Percentiles rank a stretch among this genome's conserved stretches.
These are phyloP conservation scores for Medicago lupulina DNA, from an alignment of 306 rosid species.

Conservation along the genomic window DNA sequence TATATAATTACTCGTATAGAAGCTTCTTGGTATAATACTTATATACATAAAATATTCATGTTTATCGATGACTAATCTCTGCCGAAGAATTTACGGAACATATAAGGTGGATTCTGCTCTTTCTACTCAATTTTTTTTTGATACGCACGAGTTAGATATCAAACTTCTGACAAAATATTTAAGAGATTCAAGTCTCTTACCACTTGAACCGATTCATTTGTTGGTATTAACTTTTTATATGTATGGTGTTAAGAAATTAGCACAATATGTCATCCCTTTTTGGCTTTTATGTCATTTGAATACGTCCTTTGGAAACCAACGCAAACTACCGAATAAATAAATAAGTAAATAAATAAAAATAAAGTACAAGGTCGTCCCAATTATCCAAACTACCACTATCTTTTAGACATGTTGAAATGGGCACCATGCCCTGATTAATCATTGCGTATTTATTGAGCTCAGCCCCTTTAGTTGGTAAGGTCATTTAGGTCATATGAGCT, in stretches of 20 bases:
- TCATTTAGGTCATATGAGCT: slow-evolving; percentile 26
- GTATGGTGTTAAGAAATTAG: slow-evolving; percentile 18
- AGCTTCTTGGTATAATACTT: not conserved
- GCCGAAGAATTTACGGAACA: too few relatives aligned
- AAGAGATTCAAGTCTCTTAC: too few relatives aligned
- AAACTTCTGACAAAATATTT: too few relatives aligned
- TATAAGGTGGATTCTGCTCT: too few relatives aligned
- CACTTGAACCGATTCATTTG: too few relatives aligned
- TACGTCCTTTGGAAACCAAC: slow-evolving; percentile 62
- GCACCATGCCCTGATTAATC: slow-evolving; percentile 55
- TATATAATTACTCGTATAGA: not conserved
- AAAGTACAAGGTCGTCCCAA: slow-evolving; percentile 79
- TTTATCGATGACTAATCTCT: too few relatives aligned
- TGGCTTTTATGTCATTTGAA: slow-evolving; percentile 57
- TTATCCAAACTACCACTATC: slow-evolving; percentile 65
- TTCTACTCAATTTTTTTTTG: too few relatives aligned
- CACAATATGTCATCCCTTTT: slow-evolving; percentile 42
- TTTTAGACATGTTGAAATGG: slow-evolving; percentile 38
- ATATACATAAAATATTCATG: not conserved
- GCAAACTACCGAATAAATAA: slow-evolving; percentile 72
- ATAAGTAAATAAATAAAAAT: not conserved
- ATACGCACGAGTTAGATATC: too few relatives aligned
- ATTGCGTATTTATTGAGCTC: slow-evolving; percentile 1
- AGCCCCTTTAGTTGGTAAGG: slow-evolving; percentile 49
- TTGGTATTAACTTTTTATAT: slow-evolving; percentile 8